Percentiles rank a stretch among this genome's conserved stretches.
phyloP scores from a whole-genome alignment of 2,329 filamentous ascomycete genomes.

The Hypoxylon sp. region DNA sequence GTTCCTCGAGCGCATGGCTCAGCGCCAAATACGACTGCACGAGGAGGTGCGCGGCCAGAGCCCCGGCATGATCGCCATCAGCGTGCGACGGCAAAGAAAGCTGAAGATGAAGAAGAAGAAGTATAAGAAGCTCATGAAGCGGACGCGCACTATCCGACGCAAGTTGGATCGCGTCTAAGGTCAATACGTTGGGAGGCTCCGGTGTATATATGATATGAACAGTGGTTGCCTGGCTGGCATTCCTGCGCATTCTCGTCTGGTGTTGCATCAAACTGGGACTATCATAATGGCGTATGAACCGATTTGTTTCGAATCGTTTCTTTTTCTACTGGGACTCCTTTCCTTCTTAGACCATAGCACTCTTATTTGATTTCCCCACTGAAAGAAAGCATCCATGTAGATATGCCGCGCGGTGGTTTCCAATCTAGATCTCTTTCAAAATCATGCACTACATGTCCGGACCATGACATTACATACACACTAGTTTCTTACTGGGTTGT shows the following conservation, averaged over 20 bases:
- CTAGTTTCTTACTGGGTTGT: conserved; percentile 50
- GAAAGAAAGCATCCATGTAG: conserved; percentile 22
- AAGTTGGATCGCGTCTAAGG: conserved; percentile 77
- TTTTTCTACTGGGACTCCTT: conserved; percentile 28
- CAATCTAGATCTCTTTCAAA: conserved; percentile 26
- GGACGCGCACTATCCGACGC: conserved; percentile 86
- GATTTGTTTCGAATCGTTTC: conserved; percentile 25
- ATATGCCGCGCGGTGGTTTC: conserved; percentile 20
- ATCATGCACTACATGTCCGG: neutral
- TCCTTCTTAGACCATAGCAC: conserved; percentile 31
- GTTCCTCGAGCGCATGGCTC: conserved; percentile 78
- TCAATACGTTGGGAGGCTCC: neutral
- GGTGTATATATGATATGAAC: conserved; percentile 43
- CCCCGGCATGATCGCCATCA: conserved; percentile 80
- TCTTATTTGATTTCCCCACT: conserved; percentile 18
- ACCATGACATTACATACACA: neutral
- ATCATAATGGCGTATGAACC: conserved; percentile 44
- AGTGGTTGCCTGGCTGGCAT: conserved; percentile 17
- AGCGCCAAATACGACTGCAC: conserved; percentile 68
- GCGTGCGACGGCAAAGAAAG: conserved; percentile 90
- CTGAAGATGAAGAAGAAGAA: conserved; percentile 99
- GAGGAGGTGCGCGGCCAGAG: conserved; percentile 64
- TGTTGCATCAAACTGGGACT: conserved; percentile 32
- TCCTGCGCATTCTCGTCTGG: conserved; percentile 13
- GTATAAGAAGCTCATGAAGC: conserved; percentile 99